Conservation (phyloP, 495 filamentous ascomycete species). For the Penicillium paradoxum region DNA sequence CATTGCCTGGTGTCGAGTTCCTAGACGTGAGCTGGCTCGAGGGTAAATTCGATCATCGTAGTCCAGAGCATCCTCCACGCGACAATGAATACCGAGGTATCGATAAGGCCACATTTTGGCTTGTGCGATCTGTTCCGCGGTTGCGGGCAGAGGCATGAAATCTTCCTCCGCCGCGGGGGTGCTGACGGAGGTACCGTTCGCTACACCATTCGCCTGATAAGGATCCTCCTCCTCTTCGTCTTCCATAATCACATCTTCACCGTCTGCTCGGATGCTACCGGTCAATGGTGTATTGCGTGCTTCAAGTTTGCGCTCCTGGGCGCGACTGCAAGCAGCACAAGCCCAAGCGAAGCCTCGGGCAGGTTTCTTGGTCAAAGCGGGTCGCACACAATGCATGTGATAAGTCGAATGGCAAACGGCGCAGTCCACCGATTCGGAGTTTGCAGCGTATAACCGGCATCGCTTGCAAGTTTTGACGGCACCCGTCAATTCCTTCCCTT, state of each 20-base stretch:
- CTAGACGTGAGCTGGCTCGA: conserved; percentile 86
- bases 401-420: conserved; percentile 92
- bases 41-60: conserved; percentile 98
- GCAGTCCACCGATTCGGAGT: conserved; percentile 95
- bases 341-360: conserved; percentile 98
- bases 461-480: conserved; percentile 95
- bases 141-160: conserved; percentile 60
- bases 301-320: conserved; percentile 88
- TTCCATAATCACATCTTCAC: conserved; percentile 70
- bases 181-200: conserved; percentile 50
- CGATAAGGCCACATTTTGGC: conserved; percentile 94
- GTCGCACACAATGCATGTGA: conserved; percentile 97
- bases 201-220: conserved; percentile 32
- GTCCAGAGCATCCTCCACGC: conserved; percentile 92
- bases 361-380: conserved; percentile 90
- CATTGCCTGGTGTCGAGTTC: conserved; percentile 86
- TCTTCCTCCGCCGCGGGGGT: conserved; percentile 53
- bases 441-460: conserved; percentile 83
- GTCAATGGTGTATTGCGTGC: conserved; percentile 76
- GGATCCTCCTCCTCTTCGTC: conserved; percentile 64
- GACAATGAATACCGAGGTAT: conserved; percentile 93
- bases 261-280: conserved; percentile 52
- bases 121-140: conserved; percentile 84
- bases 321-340: conserved; percentile 90
- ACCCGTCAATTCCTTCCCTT: conserved; percentile 91